Conservation (phyloP, 1,284 basidiomycete genomes). For the Tylopilus microsporus region DNA sequence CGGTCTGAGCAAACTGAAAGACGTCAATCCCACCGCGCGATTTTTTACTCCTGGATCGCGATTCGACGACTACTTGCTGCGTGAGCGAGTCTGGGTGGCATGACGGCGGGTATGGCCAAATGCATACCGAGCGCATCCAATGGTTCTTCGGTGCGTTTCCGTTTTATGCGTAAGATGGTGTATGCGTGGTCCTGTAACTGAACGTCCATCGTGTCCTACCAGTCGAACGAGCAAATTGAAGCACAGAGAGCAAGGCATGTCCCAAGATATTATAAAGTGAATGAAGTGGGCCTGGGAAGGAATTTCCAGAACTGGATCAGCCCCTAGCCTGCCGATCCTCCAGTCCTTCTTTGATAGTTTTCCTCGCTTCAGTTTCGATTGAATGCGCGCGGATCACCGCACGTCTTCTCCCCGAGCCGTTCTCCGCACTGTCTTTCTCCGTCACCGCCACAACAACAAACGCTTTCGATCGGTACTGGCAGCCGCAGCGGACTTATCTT, state of each 20-base stretch:
- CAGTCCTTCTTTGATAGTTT: neutral
- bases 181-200: slow-evolving; percentile 38
- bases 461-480: too few relatives aligned
- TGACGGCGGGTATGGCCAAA: slow-evolving; percentile 7
- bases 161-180: slow-evolving; percentile 72
- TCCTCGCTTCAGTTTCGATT: neutral
- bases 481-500: too few relatives aligned
- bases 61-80: slow-evolving; percentile 54
- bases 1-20: slow-evolving; percentile 73
- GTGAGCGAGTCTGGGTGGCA: slow-evolving; percentile 18
- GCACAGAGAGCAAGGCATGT: neutral
- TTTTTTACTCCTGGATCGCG: slow-evolving; percentile 55
- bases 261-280: neutral
- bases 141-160: slow-evolving; percentile 73
- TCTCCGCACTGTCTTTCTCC: neutral
- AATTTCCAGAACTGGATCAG: neutral
- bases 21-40: slow-evolving; percentile 55
- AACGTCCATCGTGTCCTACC: slow-evolving; percentile 16
- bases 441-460: too few relatives aligned
- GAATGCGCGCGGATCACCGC: too few relatives aligned
- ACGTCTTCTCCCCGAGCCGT: too few relatives aligned
- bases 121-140: slow-evolving; percentile 66
- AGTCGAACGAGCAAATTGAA: neutral
- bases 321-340: neutral
- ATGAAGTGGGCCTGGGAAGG: neutral